phyloP scores from a whole-genome alignment of 768 basidiomycete species.

The Agaricus blazei region DNA sequence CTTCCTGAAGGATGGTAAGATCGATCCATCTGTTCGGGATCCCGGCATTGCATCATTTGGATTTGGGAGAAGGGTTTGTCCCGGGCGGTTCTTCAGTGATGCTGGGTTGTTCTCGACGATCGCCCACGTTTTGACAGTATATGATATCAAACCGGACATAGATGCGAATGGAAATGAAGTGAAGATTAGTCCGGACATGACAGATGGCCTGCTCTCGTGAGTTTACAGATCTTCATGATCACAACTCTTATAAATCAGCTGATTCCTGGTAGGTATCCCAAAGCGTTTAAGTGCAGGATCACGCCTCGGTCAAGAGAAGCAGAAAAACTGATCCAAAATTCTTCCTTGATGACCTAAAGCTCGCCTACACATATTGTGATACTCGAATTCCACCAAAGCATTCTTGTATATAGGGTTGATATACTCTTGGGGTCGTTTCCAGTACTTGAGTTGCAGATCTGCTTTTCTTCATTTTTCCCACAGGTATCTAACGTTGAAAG shows the following conservation, averaged over 20 bases:
- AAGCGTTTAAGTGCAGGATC: neutral
- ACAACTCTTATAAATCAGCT: too few relatives aligned
- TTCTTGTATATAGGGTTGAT: too few relatives aligned
- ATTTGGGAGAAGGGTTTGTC: neutral
- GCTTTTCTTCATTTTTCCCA: too few relatives aligned
- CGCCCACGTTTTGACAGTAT: slow-evolving; percentile 16
- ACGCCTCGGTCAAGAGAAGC: neutral
- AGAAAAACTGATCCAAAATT: neutral
- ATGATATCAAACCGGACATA: slow-evolving; percentile 14
- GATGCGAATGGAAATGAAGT: slow-evolving; percentile 9
- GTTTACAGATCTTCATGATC: neutral
- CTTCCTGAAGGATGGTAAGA: slow-evolving; percentile 18
- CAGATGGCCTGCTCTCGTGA: neutral
- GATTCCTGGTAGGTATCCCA: neutral
- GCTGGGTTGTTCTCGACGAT: slow-evolving; percentile 15
- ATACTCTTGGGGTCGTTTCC: too few relatives aligned
- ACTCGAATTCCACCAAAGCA: too few relatives aligned
- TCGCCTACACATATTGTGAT: too few relatives aligned
- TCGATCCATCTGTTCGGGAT: slow-evolving; percentile 4
- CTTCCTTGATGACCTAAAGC: too few relatives aligned
- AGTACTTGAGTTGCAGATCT: too few relatives aligned
- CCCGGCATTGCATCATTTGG: too few relatives aligned
- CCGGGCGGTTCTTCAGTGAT: slow-evolving; percentile 16
- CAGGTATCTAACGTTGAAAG: too few relatives aligned
- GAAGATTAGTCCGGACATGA: neutral